Base-by-base conservation (phyloP, 306 rosid species). In the Cajanus cajan region DNA sequence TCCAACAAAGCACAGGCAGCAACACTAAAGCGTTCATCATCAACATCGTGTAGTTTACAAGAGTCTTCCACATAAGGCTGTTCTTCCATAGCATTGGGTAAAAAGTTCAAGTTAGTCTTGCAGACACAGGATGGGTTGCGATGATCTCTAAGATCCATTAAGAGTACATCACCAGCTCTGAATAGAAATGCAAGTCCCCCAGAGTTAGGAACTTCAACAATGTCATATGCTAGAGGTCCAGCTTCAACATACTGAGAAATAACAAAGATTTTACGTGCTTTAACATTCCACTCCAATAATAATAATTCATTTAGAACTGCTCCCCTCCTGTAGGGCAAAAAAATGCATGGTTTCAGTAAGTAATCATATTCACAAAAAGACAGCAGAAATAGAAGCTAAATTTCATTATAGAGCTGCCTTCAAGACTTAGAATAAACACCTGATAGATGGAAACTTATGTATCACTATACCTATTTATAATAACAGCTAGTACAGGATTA, bases 1-100 rank as follows among this genome's bases (percentile, higher is more conserved):
- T 90, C 92, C 74, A 94, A 83, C 86, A 92, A 88, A 78, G 98
- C 97, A 84, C 93, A 89, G 37, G 97, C 98, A 77, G 92, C 98
- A 78, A 87, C 96, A 83, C 89, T 92, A 82, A 88, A 87, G 74
- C 89, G 87, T 72, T 93, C 97, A 74, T 92, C 98, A 61, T 94
- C 98, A 80, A 86, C 89, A 75, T 90, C 98, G 9, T 89, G 92
- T 70, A 89, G 89, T 86, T 84, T 92, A 77, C 81, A 86, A 0
- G 96, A 88, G 77, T 94, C 97, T 24, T 92, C 97, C 68, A 86
- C 78, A 79, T 82, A 88, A 83, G 80, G 87, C 36, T 82, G 92
- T 85, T 92, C 98, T 79, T 92, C 94, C 72, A 87, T 83, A 11
- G 83, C 86, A 83, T 78, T 81, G 10, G 95, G 85, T 80, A 88